Evolutionary conservation across 352 stramenopile species (phyloP).

Genomic region (Saprolegnia diclina): DNA sequence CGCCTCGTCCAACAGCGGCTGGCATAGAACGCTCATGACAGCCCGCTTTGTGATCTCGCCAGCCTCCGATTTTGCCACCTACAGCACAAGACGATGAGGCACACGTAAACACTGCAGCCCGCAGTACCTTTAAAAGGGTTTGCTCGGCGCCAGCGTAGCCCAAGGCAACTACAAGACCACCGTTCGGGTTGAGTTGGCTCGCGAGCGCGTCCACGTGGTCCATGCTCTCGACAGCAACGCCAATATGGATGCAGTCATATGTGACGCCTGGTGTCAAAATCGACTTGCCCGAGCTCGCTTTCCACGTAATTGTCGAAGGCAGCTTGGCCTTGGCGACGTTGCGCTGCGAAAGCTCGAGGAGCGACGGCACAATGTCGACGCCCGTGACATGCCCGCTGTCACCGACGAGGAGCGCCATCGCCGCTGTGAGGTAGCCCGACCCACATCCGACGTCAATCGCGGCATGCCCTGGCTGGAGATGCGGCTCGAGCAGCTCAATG

Average conservation of each 20-base stretch:
- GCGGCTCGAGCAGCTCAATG: constrained; percentile 51
- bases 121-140: constrained; percentile 69
- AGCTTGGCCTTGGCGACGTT: constrained; percentile 50
- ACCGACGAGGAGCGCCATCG: constrained; percentile 71
- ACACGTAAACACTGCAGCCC: too few species aligned
- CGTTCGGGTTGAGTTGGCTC: constrained; percentile 58
- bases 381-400: constrained; percentile 47
- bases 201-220: constrained; percentile 61
- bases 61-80: constrained; percentile 65
- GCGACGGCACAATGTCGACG: constrained; percentile 72
- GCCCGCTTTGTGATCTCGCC: constrained; percentile 57
- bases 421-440: constrained; percentile 70
- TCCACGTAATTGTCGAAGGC: constrained; percentile 31
- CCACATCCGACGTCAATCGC: constrained; percentile 73
- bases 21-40: constrained; percentile 81
- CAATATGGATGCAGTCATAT: constrained; percentile 78
- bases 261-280: constrained; percentile 19
- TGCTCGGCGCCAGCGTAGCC: constrained; percentile 55
- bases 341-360: constrained; percentile 56
- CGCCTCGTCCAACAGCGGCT: constrained; percentile 62
- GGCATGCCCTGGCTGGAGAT: constrained; percentile 53
- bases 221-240: constrained; percentile 74
- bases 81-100: not conserved
- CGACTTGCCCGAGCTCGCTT: constrained; percentile 37
- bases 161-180: constrained; percentile 61